Percentiles rank a stretch among this genome's conserved stretches.
phyloP scores from a whole-genome alignment of 108 stramenopile genomes.

The Cafeteria roenbergensis region DNA sequence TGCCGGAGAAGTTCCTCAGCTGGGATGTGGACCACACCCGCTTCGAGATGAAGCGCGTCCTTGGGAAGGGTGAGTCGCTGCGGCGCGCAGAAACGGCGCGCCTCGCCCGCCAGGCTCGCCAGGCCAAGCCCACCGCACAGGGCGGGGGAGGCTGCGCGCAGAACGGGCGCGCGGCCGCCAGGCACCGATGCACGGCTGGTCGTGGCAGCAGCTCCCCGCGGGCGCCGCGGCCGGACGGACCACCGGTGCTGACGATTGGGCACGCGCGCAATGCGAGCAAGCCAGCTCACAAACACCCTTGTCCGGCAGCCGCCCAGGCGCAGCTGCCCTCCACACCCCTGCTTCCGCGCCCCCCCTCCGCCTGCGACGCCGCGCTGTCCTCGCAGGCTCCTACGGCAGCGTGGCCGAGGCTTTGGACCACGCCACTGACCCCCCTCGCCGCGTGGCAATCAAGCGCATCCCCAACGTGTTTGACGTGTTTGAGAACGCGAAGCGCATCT shows the following conservation, averaged over 20 bases:
- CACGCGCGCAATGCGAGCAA: background rate
- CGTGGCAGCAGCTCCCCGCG: background rate
- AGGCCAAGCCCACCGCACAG: background rate
- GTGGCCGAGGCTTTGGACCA: slow-evolving; percentile 3
- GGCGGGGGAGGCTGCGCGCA: background rate
- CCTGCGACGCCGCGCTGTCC: background rate
- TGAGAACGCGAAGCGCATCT: slow-evolving; percentile 11
- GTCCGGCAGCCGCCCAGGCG: background rate
- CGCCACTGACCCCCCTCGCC: no score
- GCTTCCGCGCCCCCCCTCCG: no score
- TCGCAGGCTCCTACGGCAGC: slow-evolving; percentile 6
- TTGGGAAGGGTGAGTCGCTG: background rate
- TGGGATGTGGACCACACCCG: slow-evolving; percentile 4
- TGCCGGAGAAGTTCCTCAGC: background rate
- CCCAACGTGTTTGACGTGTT: slow-evolving; percentile 1
- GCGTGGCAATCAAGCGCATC: slow-evolving; percentile 7
- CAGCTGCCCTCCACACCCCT: no score
- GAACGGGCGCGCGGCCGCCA: background rate
- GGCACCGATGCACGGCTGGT: background rate
- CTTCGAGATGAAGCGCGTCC: background rate
- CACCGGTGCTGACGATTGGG: background rate
- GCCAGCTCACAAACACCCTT: background rate
- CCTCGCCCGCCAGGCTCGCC: background rate
- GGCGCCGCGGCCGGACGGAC: background rate
- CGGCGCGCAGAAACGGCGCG: no score